Evolutionary conservation across 306 rosid genomes (phyloP), one percentile per base, ranked within the genome.

Genomic region (Spatholobus suberectus): DNA sequence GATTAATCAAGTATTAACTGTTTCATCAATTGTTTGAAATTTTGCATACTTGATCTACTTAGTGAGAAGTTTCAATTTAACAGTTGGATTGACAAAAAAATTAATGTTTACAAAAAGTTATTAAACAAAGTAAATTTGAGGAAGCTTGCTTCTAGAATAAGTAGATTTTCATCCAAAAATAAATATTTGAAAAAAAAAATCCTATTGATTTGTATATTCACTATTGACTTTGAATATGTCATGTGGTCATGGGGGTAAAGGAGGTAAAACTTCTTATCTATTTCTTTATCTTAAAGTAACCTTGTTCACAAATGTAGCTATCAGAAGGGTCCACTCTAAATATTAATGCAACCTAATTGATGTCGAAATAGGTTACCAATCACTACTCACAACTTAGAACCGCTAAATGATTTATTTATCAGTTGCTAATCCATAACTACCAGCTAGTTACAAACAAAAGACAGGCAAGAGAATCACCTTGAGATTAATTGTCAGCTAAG

Each of bases 221-320:
- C 14, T 13, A 27, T 52, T 6, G 63, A 68, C 58, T n/a, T 34
- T 68, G 27, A 38, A 75, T 24, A 70, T 66, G 59, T 15, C 70
- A 62, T 49, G 75, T 8, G 51, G 37, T 18, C 4, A 32, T 34
- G 40, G 3, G 57, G 67, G 32, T 14, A 47, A 47, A 47, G 74
- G 74, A 65, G 47, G 76, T 4, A 61, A 83, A 67, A 5, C 70
- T 72, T 35, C 85, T 83, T 86, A 83, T 88, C 91, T 17, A 4
- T 77, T 80, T 29, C 83, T 77, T 70, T 88, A 88, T 83, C 86
- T 21, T 21, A 52, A 47, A 18, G 49, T 11, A 44, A 12, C 44
- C 83, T 63, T 69, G 69, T 83, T 86, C 89, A 86, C 86, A 83
- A 46, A 47, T 73, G 85, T 83, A 41, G 18, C 88, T 81, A 49